A percentile compares a stretch with the other conserved stretches of the same genome.
Conservation (phyloP, 106 monocot genomes). For the Acorus gramineus region DNA sequence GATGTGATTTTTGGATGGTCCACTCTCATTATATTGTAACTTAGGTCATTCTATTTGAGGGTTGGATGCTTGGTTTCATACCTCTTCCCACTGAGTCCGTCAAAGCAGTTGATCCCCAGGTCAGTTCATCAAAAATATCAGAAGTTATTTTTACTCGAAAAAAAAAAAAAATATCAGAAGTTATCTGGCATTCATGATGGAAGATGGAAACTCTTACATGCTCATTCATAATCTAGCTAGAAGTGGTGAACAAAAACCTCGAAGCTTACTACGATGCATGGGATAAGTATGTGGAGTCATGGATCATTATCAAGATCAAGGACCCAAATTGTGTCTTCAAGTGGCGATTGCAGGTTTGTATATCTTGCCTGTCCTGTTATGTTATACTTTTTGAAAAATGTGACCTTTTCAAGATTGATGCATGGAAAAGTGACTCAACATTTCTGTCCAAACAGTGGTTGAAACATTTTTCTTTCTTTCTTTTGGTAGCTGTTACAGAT, state of each 20-base stretch:
- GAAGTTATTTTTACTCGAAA: neutral
- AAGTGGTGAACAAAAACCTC: constrained; percentile 88
- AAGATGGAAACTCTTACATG: no score
- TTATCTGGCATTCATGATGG: no score
- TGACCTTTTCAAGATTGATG: no score
- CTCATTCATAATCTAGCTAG: constrained; percentile 33
- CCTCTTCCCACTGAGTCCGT: constrained; percentile 76
- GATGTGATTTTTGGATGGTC: neutral
- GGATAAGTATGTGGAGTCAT: constrained; percentile 75
- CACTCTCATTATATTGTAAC: constrained; percentile 8
- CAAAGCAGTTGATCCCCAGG: constrained; percentile 90
- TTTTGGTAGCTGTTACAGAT: neutral
- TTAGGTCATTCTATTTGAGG: constrained; percentile 93
- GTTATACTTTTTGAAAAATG: no score
- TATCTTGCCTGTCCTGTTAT: neutral
- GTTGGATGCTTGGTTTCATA: constrained; percentile 99
- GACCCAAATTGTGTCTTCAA: constrained; percentile 83
- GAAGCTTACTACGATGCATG: constrained; percentile 83
- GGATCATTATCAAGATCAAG: constrained; percentile 89
- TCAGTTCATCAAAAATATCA: constrained; percentile 11
- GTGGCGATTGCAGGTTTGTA: constrained; percentile 86
- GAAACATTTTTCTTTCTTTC: neutral
- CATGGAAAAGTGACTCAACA: no score
- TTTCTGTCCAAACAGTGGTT: neutral
- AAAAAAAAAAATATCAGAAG: constrained; percentile 3